Percentiles rank a stretch among this genome's conserved stretches.
These are phyloP conservation scores for Fusarium austroafricanum DNA, from an alignment of 2,329 filamentous ascomycete species.

Conservation along the genomic window DNA sequence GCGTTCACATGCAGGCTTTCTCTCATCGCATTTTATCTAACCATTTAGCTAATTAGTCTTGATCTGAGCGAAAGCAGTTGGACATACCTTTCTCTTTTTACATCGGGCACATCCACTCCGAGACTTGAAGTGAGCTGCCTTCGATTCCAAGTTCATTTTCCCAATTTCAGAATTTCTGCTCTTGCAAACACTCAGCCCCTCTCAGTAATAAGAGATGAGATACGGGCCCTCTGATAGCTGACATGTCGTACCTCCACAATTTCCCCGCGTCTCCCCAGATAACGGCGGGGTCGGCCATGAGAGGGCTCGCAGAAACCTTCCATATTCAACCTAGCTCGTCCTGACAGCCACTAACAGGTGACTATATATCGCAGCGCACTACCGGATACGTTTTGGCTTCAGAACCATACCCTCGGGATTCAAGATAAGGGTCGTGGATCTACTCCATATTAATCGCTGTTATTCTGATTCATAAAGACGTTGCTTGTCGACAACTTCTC, in stretches of 20 bases:
- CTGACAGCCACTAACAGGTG: neutral
- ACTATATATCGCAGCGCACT: neutral
- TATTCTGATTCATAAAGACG: too few relatives aligned
- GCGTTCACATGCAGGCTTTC: neutral
- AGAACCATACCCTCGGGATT: neutral
- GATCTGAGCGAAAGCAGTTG: neutral
- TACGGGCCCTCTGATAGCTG: neutral
- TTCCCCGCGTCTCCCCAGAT: slow-evolving; percentile 1
- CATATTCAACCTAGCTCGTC: neutral
- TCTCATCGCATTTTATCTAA: slow-evolving; percentile 10
- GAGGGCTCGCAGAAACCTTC: neutral
- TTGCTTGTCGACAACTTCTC: too few relatives aligned
- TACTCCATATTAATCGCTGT: neutral
- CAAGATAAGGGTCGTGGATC: neutral
- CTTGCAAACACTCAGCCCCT: too few relatives aligned
- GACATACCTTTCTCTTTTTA: slow-evolving; percentile 1
- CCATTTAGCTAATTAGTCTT: neutral
- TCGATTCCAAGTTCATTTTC: neutral
- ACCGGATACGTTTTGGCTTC: neutral
- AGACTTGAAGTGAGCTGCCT: neutral
- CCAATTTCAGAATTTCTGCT: too few relatives aligned
- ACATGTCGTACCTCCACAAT: too few relatives aligned
- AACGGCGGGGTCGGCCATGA: neutral
- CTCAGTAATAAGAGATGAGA: too few relatives aligned
- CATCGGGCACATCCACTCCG: neutral